phyloP scores from a whole-genome alignment of 129 eudicot genomes.

The Lactuca saligna region DNA sequence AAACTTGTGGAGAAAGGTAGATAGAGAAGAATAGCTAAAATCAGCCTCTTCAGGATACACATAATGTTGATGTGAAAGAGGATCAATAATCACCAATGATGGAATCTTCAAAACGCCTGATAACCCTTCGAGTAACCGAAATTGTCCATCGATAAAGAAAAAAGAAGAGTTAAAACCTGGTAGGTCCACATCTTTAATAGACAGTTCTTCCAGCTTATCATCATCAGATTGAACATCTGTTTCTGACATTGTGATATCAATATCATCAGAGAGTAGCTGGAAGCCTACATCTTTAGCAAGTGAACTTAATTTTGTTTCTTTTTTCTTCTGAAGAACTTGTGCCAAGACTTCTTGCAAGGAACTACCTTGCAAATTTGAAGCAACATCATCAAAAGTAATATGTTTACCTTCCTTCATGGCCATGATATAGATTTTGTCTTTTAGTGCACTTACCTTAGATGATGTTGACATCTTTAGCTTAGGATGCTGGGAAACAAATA shows the following conservation, averaged over 20 bases:
- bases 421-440: conserved; percentile 70
- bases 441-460: conserved; percentile 41
- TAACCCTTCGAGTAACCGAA: conserved; percentile 58
- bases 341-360: conserved; percentile 74
- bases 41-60: conserved; percentile 49
- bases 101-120: conserved; percentile 56
- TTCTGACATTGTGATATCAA: conserved; percentile 54
- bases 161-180: conserved; percentile 50
- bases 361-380: conserved; percentile 59
- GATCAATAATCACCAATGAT: conserved; percentile 64
- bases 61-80: conserved; percentile 64
- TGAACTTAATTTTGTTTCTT: conserved; percentile 64
- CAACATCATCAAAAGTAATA: conserved; percentile 48
- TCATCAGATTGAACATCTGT: conserved; percentile 33
- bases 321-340: conserved; percentile 62
- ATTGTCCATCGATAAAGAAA: conserved; percentile 70
- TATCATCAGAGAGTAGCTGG: conserved; percentile 82
- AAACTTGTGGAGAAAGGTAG: conserved; percentile 55
- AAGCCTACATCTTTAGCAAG: conserved; percentile 90
- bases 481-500: conserved; percentile 36
- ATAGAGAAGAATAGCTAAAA: conserved; percentile 47
- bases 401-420: conserved; percentile 65
- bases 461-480: conserved; percentile 43
- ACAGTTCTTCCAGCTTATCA: conserved; percentile 21
- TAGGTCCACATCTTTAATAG: conserved; percentile 31